A percentile compares a stretch with the other conserved stretches of the same genome.
Evolutionary conservation across 2,329 filamentous ascomycete species (phyloP).

Genomic region (Clonostachys rhizophaga): DNA sequence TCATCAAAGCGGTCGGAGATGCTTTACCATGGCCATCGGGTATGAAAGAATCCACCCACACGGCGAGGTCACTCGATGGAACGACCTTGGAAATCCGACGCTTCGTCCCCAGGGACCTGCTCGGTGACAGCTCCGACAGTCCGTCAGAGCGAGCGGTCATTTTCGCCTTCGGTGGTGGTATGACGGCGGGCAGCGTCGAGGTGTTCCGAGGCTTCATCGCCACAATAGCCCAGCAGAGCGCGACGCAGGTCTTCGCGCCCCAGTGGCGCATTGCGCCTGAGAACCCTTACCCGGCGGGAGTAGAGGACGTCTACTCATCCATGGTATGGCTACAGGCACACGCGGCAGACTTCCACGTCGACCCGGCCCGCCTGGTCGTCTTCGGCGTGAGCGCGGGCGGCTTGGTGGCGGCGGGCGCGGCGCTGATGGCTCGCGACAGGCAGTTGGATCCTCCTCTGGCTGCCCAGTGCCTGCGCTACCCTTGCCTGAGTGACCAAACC

Average conservation of each 20-base stretch:
- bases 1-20: background rate
- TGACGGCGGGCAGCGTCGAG: constrained; percentile 22
- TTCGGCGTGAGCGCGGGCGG: constrained; percentile 14
- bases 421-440: constrained; percentile 31
- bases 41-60: background rate
- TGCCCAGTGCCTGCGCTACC: constrained; percentile 22
- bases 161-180: constrained; percentile 35
- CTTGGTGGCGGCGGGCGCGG: constrained; percentile 9
- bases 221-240: constrained; percentile 14
- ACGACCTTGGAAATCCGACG: background rate
- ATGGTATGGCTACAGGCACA: constrained; percentile 14
- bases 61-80: background rate
- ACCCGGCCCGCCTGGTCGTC: constrained; percentile 9
- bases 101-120: background rate
- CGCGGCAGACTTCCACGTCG: constrained; percentile 10
- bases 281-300: constrained; percentile 22
- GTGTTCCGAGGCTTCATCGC: constrained; percentile 15
- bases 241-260: constrained; percentile 26
- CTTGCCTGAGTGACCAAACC: constrained; percentile 23
- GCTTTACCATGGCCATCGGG: background rate
- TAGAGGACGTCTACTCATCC: constrained; percentile 27
- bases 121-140: background rate
- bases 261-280: constrained; percentile 39
- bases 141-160: constrained; percentile 9
- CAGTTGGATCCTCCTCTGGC: constrained; percentile 13